Percentiles rank a stretch among this genome's conserved stretches.
These are phyloP conservation scores for Cercospora zeina DNA, from an alignment of 2,329 filamentous ascomycete genomes.

Conservation along the genomic window DNA sequence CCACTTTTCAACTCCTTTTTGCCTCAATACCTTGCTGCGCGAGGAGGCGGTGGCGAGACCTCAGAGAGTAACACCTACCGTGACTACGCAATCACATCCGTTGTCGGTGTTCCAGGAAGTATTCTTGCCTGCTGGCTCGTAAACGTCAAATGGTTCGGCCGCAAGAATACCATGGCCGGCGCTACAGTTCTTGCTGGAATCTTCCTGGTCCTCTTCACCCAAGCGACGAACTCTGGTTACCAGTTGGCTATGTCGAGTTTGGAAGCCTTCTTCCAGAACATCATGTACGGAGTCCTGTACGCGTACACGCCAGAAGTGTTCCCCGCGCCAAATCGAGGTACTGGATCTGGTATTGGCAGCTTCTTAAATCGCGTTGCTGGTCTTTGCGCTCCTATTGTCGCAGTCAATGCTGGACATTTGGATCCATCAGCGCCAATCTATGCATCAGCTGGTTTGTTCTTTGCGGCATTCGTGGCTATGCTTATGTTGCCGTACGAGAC, in stretches of 20 bases:
- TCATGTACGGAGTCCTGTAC: constrained; percentile 70
- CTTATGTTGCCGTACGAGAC: constrained; percentile 48
- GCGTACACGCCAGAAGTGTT: constrained; percentile 78
- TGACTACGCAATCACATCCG: constrained; percentile 78
- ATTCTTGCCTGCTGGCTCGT: constrained; percentile 74
- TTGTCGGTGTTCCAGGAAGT: constrained; percentile 74
- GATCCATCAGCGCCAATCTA: constrained; percentile 49
- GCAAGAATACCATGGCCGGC: constrained; percentile 69
- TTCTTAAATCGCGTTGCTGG: constrained; percentile 70
- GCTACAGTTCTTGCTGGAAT: constrained; percentile 67
- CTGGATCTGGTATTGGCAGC: constrained; percentile 70
- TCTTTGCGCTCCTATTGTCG: constrained; percentile 67
- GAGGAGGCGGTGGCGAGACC: constrained; percentile 47
- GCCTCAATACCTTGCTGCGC: constrained; percentile 73
- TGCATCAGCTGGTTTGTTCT: constrained; percentile 46
- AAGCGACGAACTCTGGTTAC: constrained; percentile 57
- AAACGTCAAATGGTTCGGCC: constrained; percentile 68
- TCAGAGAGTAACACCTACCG: constrained; percentile 59
- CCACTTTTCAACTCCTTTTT: constrained; percentile 87
- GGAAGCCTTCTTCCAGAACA: constrained; percentile 70
- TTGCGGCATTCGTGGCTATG: constrained; percentile 49
- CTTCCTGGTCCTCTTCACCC: constrained; percentile 66
- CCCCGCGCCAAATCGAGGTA: constrained; percentile 69
- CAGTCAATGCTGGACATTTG: constrained; percentile 46
- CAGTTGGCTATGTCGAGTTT: constrained; percentile 58